A percentile compares a stretch with the other conserved stretches of the same genome.
phyloP scores from a whole-genome alignment of 306 rosid genomes.

The Canavalia gladiata region DNA sequence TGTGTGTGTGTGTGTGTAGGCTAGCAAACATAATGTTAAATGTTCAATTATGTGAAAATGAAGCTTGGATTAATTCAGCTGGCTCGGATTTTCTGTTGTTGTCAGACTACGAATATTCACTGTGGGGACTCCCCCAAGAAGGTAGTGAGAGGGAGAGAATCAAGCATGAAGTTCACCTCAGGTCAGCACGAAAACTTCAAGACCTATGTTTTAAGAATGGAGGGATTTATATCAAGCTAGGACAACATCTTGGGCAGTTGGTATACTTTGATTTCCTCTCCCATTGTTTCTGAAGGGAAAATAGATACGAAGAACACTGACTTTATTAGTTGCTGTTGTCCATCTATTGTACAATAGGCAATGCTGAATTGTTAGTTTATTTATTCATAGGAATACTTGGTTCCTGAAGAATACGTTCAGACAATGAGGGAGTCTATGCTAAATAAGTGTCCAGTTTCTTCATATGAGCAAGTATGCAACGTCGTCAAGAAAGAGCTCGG shows the following conservation, averaged over 20 bases:
- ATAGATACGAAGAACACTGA: slow-evolving; percentile 12
- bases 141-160: slow-evolving; percentile 69
- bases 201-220: slow-evolving; percentile 91
- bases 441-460: slow-evolving; percentile 95
- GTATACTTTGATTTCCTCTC: slow-evolving; percentile 57
- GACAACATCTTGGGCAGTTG: slow-evolving; percentile 95
- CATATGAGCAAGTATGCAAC: slow-evolving; percentile 83
- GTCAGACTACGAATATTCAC: slow-evolving; percentile 85
- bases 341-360: neutral
- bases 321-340: neutral
- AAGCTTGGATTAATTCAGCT: slow-evolving; percentile 34
- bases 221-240: slow-evolving; percentile 95
- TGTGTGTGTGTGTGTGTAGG: slow-evolving; percentile 13
- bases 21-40: neutral
- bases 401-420: slow-evolving; percentile 84
- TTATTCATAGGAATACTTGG: slow-evolving; percentile 79
- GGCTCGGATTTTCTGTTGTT: slow-evolving; percentile 30
- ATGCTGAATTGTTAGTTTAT: slow-evolving; percentile 31
- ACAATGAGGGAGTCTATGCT: slow-evolving; percentile 94
- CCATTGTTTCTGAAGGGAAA: slow-evolving; percentile 29
- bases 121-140: slow-evolving; percentile 81
- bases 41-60: slow-evolving; percentile 39
- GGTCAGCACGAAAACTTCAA: slow-evolving; percentile 88
- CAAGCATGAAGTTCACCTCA: slow-evolving; percentile 87
- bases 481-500: slow-evolving; percentile 91